Conservation (phyloP, 164 flowering plant species). For the Houttuynia cordata region DNA sequence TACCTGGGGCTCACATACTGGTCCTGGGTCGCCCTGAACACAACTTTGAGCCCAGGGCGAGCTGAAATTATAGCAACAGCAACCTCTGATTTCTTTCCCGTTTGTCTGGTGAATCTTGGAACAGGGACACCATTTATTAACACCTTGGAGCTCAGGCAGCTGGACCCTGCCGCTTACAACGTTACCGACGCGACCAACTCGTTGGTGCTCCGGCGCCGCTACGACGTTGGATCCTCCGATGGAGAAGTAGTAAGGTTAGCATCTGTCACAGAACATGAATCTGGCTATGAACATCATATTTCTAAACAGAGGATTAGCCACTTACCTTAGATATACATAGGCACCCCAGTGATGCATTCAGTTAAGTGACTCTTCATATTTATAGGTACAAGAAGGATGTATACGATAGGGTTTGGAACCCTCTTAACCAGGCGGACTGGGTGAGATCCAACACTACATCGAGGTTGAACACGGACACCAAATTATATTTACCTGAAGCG, state of each 20-base stretch:
- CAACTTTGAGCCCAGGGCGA: background rate
- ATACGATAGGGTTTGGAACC: background rate
- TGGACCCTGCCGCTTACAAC: background rate
- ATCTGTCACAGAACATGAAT: too few relatives aligned
- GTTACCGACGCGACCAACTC: background rate
- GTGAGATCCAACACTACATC: background rate
- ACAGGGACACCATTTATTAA: conserved; percentile 37
- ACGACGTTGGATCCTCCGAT: background rate
- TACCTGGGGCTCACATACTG: conserved; percentile 28
- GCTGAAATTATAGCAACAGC: conserved; percentile 25
- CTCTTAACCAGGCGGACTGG: background rate
- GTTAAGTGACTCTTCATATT: too few relatives aligned
- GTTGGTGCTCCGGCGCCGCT: background rate
- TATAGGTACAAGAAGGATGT: conserved; percentile 1
- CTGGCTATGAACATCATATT: too few relatives aligned
- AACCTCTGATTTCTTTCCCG: conserved; percentile 6
- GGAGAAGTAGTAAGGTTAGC: background rate
- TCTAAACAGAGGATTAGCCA: too few relatives aligned
- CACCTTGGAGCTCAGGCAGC: conserved; percentile 23
- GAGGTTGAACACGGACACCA: background rate
- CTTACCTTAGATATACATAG: too few relatives aligned
- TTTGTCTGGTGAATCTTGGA: conserved; percentile 26
- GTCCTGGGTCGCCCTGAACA: conserved; percentile 7
- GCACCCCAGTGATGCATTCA: too few relatives aligned
- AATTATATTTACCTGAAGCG: background rate